Base-by-base conservation (phyloP, 2,329 filamentous ascomycete species). In the Sordariomycetes sp. region DNA sequence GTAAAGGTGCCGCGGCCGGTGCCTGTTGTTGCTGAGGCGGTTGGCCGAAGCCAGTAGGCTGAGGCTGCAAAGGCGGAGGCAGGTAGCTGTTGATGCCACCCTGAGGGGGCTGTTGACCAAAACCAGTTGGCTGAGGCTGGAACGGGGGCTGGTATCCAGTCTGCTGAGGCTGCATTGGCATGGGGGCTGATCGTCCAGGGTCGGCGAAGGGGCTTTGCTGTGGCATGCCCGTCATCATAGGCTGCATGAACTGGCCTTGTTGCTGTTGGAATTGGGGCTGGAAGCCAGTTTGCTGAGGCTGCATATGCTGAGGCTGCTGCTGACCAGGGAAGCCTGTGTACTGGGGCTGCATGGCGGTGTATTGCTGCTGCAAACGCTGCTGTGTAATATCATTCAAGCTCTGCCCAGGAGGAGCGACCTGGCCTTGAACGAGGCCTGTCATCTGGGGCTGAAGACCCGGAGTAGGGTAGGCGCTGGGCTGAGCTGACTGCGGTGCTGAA, bases 401-500 rank as follows among this genome's bases (percentile, higher is more conserved):
- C 55, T 90, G 84, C 10, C 86, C 85, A 4, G 75, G 72, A 20
- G 81, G 75, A 19, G 83, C 81, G 36, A 85, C 66, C 42, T 77
- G 77, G 9, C 63, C 63, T 49, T 76, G 74, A 35, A 73, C 37
- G 15, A 49, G 68, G 8, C 90, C 87, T 5, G 92, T 95, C 57
- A 88, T 74, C 53, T 95, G 90, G 34, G 86, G 79, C 53, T 88
- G 81, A 45, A 95, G 60, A 12, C 85, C 79, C 32, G 85, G 77
- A 14, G 82, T 74, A 7, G 73, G 72, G 54, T 93, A 92, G 5
- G 68, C 71, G 55, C 72, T 87, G 30, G 78, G 77, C 50, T 82
- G 82, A 32, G 75, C 81, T 35, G 86, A 83, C 53, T 86, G 83
- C 18, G 92, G 90, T 25, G 92, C 90, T 26, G 90, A 95, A 10